phyloP scores from a whole-genome alignment of 306 rosid genomes.

The Cucurbita moschata region DNA sequence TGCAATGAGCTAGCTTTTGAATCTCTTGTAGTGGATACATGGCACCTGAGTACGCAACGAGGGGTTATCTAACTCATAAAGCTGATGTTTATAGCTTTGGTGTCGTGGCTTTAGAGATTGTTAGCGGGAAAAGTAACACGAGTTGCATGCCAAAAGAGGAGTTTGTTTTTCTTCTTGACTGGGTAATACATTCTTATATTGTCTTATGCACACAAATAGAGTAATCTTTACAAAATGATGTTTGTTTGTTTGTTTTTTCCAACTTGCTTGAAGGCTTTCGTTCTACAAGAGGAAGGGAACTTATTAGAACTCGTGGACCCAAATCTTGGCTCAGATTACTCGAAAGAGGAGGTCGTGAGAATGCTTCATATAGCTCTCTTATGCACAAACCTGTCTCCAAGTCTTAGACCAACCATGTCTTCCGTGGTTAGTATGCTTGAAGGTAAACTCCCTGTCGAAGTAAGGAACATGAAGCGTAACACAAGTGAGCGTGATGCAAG shows the following conservation, averaged over 20 bases:
- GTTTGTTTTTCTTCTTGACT: slow-evolving; percentile 70
- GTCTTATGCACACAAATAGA: too few relatives aligned
- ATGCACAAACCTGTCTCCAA: slow-evolving; percentile 82
- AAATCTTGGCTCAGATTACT: slow-evolving; percentile 37
- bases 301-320: slow-evolving; percentile 64
- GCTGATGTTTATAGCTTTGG: slow-evolving; percentile 81
- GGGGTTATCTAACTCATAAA: slow-evolving; percentile 68
- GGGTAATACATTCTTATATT: slow-evolving; percentile 8
- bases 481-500: slow-evolving; percentile 21
- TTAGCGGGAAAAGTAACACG: slow-evolving; percentile 58
- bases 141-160: slow-evolving; percentile 52
- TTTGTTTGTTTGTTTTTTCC: too few relatives aligned
- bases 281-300: slow-evolving; percentile 78
- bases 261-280: slow-evolving; percentile 30
- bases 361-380: slow-evolving; percentile 58
- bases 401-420: slow-evolving; percentile 74
- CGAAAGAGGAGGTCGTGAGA: slow-evolving; percentile 44
- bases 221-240: background rate
- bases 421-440: slow-evolving; percentile 65
- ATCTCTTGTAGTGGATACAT: slow-evolving; percentile 50
- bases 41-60: slow-evolving; percentile 86
- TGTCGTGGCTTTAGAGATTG: slow-evolving; percentile 51
- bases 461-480: slow-evolving; percentile 27
- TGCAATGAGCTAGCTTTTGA: too few relatives aligned
- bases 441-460: slow-evolving; percentile 15